Conservation (phyloP, 148 eudicot species). For the Pouteria glomerata region DNA sequence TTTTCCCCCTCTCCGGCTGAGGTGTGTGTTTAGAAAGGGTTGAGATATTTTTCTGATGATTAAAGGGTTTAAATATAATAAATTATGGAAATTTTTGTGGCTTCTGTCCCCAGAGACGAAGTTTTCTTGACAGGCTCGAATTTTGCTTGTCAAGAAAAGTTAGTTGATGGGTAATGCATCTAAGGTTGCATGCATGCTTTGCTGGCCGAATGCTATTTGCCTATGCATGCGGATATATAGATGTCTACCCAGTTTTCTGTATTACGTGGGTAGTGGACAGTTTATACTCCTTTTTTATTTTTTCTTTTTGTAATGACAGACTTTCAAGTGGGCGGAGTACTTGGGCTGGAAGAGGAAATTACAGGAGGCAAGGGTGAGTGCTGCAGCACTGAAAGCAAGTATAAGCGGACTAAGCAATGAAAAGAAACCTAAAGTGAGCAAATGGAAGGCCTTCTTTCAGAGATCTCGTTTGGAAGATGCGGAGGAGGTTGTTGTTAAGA, state of each 20-base stretch:
- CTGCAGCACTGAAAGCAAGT: constrained; percentile 63
- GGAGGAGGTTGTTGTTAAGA: constrained; percentile 28
- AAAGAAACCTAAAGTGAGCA: constrained; percentile 53
- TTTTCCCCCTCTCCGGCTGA: too few relatives aligned
- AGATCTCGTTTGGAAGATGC: constrained; percentile 64
- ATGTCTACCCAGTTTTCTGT: background rate
- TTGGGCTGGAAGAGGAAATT: constrained; percentile 59
- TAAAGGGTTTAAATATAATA: background rate
- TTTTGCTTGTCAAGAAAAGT: background rate
- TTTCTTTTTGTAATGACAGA: constrained; percentile 34
- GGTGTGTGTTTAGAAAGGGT: too few relatives aligned
- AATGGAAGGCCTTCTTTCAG: constrained; percentile 71
- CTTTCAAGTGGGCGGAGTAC: constrained; percentile 90
- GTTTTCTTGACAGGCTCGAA: too few relatives aligned
- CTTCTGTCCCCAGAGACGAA: too few relatives aligned
- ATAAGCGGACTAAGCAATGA: constrained; percentile 45
- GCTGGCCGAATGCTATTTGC: too few relatives aligned
- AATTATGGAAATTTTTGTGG: background rate
- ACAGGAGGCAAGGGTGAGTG: constrained; percentile 74
- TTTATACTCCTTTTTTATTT: background rate
- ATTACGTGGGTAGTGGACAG: background rate
- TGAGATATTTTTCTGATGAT: background rate
- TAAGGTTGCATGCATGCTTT: too few relatives aligned
- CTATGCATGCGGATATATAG: too few relatives aligned
- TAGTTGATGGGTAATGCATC: background rate